Base-by-base conservation (phyloP, 495 filamentous ascomycete species). In the Rostrohypoxylon terebratum region DNA sequence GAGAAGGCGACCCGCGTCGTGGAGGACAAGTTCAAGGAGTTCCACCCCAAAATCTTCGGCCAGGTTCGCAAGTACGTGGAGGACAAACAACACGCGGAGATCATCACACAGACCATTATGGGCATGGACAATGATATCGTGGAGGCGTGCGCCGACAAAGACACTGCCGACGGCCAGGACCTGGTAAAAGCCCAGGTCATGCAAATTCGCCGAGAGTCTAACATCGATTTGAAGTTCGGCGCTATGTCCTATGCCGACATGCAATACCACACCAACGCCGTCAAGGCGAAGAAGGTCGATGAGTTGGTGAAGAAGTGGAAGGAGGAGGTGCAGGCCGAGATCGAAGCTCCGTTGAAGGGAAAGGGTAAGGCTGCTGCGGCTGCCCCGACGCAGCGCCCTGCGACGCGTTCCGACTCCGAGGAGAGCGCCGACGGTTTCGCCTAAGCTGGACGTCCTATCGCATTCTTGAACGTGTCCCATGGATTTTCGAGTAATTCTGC, bases 131-230 rank as follows among this genome's bases (percentile, higher is more conserved):
- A 59, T 7, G 61, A 59, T 0, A n/a, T 47, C 23, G 25, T 65
- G 11, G 60, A 59, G 0, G 14, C 20, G 6, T 64, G 42, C 36
- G 13, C 51, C 50, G 1, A 61, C 14, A 16, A n/a, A 1, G 21
- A 23, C 16, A 36, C 58, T 13, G 23, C 21, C 0, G 80, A 80
- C 13, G 84, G 90, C 72, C 75, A 86, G 3, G 83, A 85, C 53
- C 75, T 73, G 2, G 74, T 89, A 18, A 86, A 84, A 50, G 80
- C 78, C 54, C 80, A 88, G 79, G 68, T 89, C n/a, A 85, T 83
- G 42, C 74, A 79, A 34, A 75, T 90, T 13, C 87, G 87, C 6
- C 34, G 16, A 1, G 9, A 1, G 10, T 10, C 63, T 2, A 16
- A 36, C n/a, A 2, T 38, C 2, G 21, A 31, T 13, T 7, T n/a